Percentiles rank a stretch among this genome's conserved stretches.
Evolutionary conservation across 2,329 filamentous ascomycete genomes (phyloP).

Genomic region (Alternaria arbusti): DNA sequence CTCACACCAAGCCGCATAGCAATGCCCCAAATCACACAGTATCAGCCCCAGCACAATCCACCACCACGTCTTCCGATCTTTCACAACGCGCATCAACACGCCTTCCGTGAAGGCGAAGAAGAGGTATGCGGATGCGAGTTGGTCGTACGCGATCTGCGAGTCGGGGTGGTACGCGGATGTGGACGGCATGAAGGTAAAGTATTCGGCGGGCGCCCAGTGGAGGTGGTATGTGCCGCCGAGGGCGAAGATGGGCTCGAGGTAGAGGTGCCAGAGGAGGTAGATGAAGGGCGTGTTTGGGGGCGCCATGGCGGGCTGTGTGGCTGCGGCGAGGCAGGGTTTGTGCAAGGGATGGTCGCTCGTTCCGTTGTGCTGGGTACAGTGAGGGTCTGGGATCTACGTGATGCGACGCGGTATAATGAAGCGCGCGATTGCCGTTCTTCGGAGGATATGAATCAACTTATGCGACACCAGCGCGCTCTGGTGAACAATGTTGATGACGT

Average conservation of each 20-base stretch:
- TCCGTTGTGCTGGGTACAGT: neutral
- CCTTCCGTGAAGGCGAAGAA: slow-evolving; percentile 80
- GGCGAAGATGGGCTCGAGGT: slow-evolving; percentile 67
- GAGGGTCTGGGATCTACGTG: neutral
- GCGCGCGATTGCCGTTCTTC: neutral
- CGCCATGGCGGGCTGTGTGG: slow-evolving; percentile 13
- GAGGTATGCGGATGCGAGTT: slow-evolving; percentile 78
- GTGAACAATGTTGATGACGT: neutral
- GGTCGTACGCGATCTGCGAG: slow-evolving; percentile 66
- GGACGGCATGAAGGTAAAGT: slow-evolving; percentile 68
- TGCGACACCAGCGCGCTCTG: neutral
- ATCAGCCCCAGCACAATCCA: slow-evolving; percentile 70
- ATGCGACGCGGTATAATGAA: neutral
- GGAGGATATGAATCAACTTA: neutral
- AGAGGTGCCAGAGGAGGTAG: slow-evolving; percentile 76
- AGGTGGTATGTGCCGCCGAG: slow-evolving; percentile 61
- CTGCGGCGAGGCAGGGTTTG: neutral
- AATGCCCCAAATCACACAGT: slow-evolving; percentile 75
- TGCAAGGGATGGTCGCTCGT: neutral
- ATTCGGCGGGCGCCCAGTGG: slow-evolving; percentile 57
- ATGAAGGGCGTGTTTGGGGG: slow-evolving; percentile 55
- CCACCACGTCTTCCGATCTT: slow-evolving; percentile 72
- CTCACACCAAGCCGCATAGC: slow-evolving; percentile 55
- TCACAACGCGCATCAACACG: slow-evolving; percentile 71
- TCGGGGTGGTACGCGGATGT: slow-evolving; percentile 51